Evolutionary conservation across 768 basidiomycete genomes (phyloP).

Genomic region (Mycena amicta): DNA sequence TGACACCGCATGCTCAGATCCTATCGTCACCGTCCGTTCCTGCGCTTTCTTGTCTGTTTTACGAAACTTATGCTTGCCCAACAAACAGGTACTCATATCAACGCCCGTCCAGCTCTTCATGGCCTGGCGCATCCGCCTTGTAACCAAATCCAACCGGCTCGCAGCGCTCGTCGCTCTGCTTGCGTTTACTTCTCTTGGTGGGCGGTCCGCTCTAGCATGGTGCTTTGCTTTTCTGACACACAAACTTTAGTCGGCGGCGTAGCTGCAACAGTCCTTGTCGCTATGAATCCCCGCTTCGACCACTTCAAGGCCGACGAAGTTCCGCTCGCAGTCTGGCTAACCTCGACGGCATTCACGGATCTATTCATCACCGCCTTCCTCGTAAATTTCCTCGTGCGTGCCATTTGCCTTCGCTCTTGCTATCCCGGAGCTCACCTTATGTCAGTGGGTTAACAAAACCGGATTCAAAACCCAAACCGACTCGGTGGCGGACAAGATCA

Average conservation of each 20-base stretch:
- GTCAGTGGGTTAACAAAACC: conserved; percentile 17
- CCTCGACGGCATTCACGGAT: conserved; percentile 18
- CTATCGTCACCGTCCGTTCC: conserved; percentile 17
- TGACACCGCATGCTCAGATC: conserved; percentile 2
- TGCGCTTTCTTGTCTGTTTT: too few relatives aligned
- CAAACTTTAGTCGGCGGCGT: conserved; percentile 4
- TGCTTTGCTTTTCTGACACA: too few relatives aligned
- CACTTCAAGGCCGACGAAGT: not conserved
- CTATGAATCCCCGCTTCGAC: not conserved
- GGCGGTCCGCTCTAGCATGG: too few relatives aligned
- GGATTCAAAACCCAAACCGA: conserved; percentile 21
- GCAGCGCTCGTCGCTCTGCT: conserved; percentile 9
- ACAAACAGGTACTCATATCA: conserved; percentile 11
- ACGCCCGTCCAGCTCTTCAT: conserved; percentile 21
- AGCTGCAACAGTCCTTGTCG: conserved; percentile 1
- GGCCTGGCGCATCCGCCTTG: conserved; percentile 17
- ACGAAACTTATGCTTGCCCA: not conserved
- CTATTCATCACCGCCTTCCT: conserved; percentile 20
- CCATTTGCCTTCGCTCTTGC: not conserved
- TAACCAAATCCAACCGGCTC: conserved; percentile 13
- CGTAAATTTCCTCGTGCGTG: conserved; percentile 18
- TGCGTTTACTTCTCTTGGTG: conserved; percentile 12
- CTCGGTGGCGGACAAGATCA: conserved; percentile 20
- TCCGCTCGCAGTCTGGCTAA: conserved; percentile 16
- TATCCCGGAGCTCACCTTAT: not conserved